These are phyloP conservation scores for Gentiana macrophylla DNA, from an alignment of 257 asterid species.

Conservation along the genomic window DNA sequence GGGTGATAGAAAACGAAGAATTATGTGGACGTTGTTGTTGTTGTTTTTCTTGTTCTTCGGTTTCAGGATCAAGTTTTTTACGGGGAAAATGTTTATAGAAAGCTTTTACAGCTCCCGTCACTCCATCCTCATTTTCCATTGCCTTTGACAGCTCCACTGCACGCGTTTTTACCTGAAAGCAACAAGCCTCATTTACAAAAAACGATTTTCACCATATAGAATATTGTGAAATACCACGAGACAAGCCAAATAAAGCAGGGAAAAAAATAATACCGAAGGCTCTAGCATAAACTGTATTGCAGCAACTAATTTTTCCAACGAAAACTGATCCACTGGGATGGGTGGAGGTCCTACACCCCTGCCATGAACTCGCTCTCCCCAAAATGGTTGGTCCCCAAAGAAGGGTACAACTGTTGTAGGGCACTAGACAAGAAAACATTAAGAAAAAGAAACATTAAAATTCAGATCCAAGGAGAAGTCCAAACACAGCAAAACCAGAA, in stretches of 20 bases:
- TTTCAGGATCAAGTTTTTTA: conserved; percentile 16
- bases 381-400: conserved; percentile 90
- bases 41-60: conserved; percentile 11
- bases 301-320: conserved; percentile 60
- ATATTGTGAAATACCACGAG: no score
- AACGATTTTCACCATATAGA: no score
- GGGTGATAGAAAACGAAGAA: conserved; percentile 21
- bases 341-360: conserved; percentile 92
- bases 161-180: conserved; percentile 49
- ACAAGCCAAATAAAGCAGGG: no score
- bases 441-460: neutral
- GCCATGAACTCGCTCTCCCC: conserved; percentile 86
- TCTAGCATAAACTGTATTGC: conserved; percentile 82
- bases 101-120: conserved; percentile 69
- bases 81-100: conserved; percentile 57
- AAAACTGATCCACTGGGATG: conserved; percentile 69
- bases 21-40: neutral
- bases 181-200: no score
- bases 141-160: conserved; percentile 68
- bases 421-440: conserved; percentile 30
- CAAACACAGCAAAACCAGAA: neutral
- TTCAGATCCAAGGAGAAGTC: neutral
- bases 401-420: conserved; percentile 89
- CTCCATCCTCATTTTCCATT: conserved; percentile 89
- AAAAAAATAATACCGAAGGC: conserved; percentile 31